Base-by-base conservation (phyloP, 1,139 yeast species). In the Geotrichum armillariae region DNA sequence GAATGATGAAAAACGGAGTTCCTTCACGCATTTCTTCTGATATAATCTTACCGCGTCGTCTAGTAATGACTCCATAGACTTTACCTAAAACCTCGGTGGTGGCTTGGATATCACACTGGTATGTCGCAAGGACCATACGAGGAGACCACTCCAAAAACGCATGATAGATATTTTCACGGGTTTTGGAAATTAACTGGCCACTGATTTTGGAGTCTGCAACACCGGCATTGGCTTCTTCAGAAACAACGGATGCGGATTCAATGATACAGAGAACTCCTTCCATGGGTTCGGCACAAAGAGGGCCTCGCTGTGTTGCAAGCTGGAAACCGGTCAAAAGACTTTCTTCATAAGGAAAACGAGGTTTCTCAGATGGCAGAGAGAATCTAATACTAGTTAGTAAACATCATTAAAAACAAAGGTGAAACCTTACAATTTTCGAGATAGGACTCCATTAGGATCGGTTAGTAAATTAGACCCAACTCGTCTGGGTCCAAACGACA, bases 1-100 rank as follows among this genome's bases (percentile, higher is more conserved):
- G 82, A 53, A 94, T 82, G 17, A 89, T 86, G 74, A 91, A 94
- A 62, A 93, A 90, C 22, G 98, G 96, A 0, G 99, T 93, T 12
- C 99, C 99, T 66, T 94, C 99, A 63, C 91, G 90, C 91, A 93
- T 83, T 65, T 93, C 99, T 66, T 94, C 99, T 1, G 91, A 80
- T 1, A 85, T 76, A 51, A 94, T 87, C 46, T 79, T 72, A 35
- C 99, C 99, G 38, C 89, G 84, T 60, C 97, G 78, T 62, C 80
- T 82, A 59, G 94, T 96, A 18, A 94, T 90, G 20, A 93, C 98
- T 0, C 90, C 95, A 65, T 94, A 94, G 0, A 94, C 98, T 63
- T 88, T 89, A 47, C 99, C 99, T 46, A 94, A 74, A 0, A 90
- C 97, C 58, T 94, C 99, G 0, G 96, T 81, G 1, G 95, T 80